phyloP scores from a whole-genome alignment of 495 filamentous ascomycete genomes.

The Cladorrhinum samala region DNA sequence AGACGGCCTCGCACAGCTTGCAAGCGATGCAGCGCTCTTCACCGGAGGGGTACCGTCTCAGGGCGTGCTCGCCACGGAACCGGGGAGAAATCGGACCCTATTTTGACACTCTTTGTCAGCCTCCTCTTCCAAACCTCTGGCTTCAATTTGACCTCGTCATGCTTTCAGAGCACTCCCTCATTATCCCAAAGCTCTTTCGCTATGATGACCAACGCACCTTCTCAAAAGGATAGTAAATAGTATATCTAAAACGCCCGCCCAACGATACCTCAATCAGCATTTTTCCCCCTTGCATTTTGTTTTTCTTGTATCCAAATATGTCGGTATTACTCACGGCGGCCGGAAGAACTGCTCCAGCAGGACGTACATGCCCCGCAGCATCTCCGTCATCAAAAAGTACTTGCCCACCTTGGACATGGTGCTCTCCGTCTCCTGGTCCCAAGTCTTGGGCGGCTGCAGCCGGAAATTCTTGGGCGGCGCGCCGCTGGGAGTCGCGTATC shows the following conservation, averaged over 20 bases:
- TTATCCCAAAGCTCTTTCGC: not conserved
- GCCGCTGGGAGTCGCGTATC: constrained; percentile 71
- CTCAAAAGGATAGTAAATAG: constrained; percentile 97
- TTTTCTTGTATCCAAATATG: not conserved
- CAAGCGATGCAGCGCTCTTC: constrained; percentile 99
- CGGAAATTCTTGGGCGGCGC: constrained; percentile 75
- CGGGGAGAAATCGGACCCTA: constrained; percentile 91
- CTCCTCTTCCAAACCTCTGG: not conserved
- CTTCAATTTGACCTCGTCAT: not conserved
- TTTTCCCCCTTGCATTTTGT: too few relatives aligned
- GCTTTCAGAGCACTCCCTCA: not conserved
- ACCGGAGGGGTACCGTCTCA: constrained; percentile 90
- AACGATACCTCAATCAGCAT: too few relatives aligned
- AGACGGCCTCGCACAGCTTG: constrained; percentile 97
- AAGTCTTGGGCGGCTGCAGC: constrained; percentile 57
- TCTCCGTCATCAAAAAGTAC: constrained; percentile 91
- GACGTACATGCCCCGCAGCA: constrained; percentile 96
- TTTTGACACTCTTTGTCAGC: not conserved
- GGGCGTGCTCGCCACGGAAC: constrained; percentile 94
- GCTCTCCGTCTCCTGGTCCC: constrained; percentile 64
- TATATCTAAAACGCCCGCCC: constrained; percentile 59
- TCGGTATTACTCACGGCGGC: constrained; percentile 68
- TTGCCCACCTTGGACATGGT: constrained; percentile 76
- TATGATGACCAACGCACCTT: constrained; percentile 68
- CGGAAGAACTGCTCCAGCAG: constrained; percentile 97